phyloP scores from a whole-genome alignment of 2,329 filamentous ascomycete species.

The Neospermospora avenae region DNA sequence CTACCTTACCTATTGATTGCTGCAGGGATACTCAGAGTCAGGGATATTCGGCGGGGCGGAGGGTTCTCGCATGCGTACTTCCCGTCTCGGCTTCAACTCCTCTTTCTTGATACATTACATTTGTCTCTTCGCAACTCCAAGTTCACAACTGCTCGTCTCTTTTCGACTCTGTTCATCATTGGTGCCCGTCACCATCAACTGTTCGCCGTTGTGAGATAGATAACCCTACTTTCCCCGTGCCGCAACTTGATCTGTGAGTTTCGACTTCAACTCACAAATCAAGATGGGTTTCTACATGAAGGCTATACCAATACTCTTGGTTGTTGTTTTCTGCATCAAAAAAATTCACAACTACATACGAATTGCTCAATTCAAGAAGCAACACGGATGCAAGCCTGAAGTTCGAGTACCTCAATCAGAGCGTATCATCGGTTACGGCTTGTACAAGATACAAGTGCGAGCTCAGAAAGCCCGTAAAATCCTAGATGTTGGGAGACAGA shows the following conservation, averaged over 20 bases:
- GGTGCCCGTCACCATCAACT: not conserved
- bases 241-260: not conserved
- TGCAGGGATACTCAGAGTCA: too few relatives aligned
- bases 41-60: not conserved
- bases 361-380: constrained; percentile 23
- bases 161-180: not conserved
- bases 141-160: not conserved
- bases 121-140: not conserved
- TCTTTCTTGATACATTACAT: not conserved
- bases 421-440: constrained; percentile 29
- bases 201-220: not conserved
- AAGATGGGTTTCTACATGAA: not conserved
- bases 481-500: constrained; percentile 16
- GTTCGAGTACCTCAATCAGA: constrained; percentile 29
- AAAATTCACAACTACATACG: constrained; percentile 15
- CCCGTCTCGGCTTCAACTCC: not conserved
- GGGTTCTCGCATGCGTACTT: not conserved
- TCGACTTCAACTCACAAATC: not conserved
- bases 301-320: constrained; percentile 1
- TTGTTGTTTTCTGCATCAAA: constrained; percentile 10
- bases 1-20: too few relatives aligned
- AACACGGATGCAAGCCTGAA: constrained; percentile 32
- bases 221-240: not conserved
- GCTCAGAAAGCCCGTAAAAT: constrained; percentile 23
- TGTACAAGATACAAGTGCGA: constrained; percentile 24